Percentiles rank a stretch among this genome's conserved stretches.
These are phyloP conservation scores for Diplodia corticola DNA, from an alignment of 2,329 filamentous ascomycete species.

Conservation along the genomic window DNA sequence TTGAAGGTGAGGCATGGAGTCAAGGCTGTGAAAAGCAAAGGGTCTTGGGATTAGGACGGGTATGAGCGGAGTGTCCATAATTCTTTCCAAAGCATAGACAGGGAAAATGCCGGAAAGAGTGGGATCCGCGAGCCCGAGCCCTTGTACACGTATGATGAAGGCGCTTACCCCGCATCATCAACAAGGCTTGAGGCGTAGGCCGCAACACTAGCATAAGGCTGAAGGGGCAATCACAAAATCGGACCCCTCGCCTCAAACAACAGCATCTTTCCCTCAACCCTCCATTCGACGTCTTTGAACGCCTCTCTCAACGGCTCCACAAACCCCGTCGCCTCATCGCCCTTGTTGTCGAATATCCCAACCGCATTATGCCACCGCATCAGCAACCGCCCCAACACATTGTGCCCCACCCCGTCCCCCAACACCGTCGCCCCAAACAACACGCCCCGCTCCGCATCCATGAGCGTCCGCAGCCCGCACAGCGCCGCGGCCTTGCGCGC, in stretches of 20 bases:
- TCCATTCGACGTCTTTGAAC: conserved; percentile 44
- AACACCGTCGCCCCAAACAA: conserved; percentile 44
- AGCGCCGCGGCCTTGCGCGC: conserved; percentile 22
- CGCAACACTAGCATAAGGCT: too few species aligned
- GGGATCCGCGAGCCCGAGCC: too few species aligned
- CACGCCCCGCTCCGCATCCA: conserved; percentile 33
- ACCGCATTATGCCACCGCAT: conserved; percentile 40
- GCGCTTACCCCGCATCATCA: too few species aligned
- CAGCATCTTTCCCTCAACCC: conserved; percentile 42
- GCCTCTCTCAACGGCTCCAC: conserved; percentile 37
- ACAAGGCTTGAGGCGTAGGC: too few species aligned
- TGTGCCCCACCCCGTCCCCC: conserved; percentile 32
- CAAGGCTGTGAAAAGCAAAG: too few species aligned
- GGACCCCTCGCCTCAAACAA: conserved; percentile 42
- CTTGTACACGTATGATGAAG: too few species aligned
- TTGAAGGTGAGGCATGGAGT: too few species aligned
- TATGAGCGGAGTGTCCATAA: too few species aligned
- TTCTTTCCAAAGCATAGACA: not conserved
- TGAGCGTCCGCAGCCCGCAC: not conserved
- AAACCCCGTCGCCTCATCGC: conserved; percentile 39
- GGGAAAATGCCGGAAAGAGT: not conserved
- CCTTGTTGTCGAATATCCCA: conserved; percentile 44
- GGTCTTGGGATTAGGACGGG: not conserved
- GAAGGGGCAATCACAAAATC: not conserved
- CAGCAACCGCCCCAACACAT: conserved; percentile 30